Percentiles rank a stretch among this genome's conserved stretches.
These are phyloP conservation scores for Diaporthe citriasiana DNA, from an alignment of 2,329 filamentous ascomycete genomes.

Conservation along the genomic window DNA sequence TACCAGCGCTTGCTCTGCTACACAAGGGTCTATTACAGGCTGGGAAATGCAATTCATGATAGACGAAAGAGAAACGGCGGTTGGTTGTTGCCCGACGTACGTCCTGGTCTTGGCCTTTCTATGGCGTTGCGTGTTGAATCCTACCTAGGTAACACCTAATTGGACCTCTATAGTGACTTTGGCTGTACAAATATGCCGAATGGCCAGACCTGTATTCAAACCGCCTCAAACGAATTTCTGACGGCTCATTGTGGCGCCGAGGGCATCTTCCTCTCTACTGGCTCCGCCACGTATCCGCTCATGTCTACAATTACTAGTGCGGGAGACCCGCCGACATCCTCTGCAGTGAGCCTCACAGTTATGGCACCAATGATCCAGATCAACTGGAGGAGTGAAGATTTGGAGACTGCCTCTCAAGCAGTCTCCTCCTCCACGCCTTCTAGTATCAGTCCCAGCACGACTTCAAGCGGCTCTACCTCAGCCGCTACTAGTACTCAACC, in stretches of 20 bases:
- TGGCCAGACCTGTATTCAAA: constrained; percentile 19
- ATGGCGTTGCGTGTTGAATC: not conserved
- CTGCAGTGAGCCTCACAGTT: not conserved
- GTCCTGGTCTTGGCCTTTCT: not conserved
- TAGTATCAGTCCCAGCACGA: not conserved
- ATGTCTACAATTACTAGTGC: not conserved
- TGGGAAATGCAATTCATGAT: constrained; percentile 3
- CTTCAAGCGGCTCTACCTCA: not conserved
- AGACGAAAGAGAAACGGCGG: constrained; percentile 3
- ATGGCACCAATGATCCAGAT: constrained; percentile 25
- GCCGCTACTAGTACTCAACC: not conserved
- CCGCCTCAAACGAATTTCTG: not conserved
- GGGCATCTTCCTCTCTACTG: constrained; percentile 1
- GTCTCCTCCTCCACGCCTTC: not conserved
- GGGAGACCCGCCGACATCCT: not conserved
- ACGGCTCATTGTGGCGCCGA: constrained; percentile 4
- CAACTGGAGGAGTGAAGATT: constrained; percentile 22
- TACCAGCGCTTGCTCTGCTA: constrained; percentile 20
- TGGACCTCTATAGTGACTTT: not conserved
- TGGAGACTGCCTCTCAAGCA: not conserved
- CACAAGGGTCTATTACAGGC: constrained; percentile 5
- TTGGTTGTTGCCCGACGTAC: constrained; percentile 22
- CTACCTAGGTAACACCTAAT: not conserved
- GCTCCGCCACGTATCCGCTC: not conserved
- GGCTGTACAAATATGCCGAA: not conserved